A percentile compares a stretch with the other conserved stretches of the same genome.
These are phyloP conservation scores for Lathyrus sativus DNA, from an alignment of 306 rosid species.

Conservation along the genomic window DNA sequence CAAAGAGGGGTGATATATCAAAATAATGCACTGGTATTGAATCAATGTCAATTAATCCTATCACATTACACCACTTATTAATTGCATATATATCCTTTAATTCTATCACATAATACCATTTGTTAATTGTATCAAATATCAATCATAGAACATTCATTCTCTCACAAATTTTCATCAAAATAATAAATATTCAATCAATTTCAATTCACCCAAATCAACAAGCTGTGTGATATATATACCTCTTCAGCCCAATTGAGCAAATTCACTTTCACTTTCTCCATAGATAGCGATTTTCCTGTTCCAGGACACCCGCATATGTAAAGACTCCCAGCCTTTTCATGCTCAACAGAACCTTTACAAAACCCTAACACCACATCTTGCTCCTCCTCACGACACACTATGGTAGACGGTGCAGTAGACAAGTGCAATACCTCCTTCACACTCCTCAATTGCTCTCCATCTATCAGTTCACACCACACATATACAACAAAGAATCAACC, in stretches of 20 bases:
- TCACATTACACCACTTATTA: no score
- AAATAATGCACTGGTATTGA: no score
- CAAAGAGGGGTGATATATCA: neutral
- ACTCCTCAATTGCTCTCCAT: constrained; percentile 57
- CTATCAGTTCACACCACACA: constrained; percentile 36
- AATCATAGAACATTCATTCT: neutral
- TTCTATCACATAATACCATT: neutral
- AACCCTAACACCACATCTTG: constrained; percentile 71
- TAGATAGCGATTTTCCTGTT: constrained; percentile 79
- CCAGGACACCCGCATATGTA: constrained; percentile 93
- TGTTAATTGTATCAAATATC: neutral
- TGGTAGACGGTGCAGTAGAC: constrained; percentile 62
- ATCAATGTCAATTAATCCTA: no score
- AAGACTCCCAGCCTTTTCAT: constrained; percentile 74
- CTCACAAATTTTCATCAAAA: neutral
- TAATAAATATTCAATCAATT: neutral
- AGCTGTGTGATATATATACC: constrained; percentile 41
- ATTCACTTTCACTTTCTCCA: constrained; percentile 64
- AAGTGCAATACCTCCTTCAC: constrained; percentile 79
- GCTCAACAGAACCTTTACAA: constrained; percentile 66
- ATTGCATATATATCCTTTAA: neutral
- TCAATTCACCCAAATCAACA: neutral
- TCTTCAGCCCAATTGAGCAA: constrained; percentile 66
- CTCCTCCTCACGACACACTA: constrained; percentile 77
- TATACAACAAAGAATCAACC: neutral